These are phyloP conservation scores for Monosporascus ibericus DNA, from an alignment of 2,329 filamentous ascomycete genomes.

Conservation along the genomic window DNA sequence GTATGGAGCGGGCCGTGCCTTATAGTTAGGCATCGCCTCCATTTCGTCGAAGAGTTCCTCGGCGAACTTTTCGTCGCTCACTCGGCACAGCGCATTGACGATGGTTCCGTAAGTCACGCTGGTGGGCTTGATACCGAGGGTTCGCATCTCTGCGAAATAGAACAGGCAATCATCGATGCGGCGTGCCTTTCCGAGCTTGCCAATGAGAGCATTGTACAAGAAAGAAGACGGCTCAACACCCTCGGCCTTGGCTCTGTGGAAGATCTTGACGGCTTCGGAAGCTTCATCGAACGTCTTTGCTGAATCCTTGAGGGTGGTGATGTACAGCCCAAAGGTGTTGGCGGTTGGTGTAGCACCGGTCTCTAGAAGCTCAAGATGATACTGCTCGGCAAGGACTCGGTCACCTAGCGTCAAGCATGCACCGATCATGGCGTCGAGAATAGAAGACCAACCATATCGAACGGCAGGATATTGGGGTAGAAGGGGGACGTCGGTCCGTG, in stretches of 20 bases:
- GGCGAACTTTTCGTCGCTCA: conserved; percentile 95
- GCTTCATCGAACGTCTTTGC: conserved; percentile 98
- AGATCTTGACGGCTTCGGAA: conserved; percentile 94
- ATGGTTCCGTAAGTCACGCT: conserved; percentile 98
- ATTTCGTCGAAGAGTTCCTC: conserved; percentile 98
- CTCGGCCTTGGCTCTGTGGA: conserved; percentile 86
- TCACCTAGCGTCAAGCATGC: conserved; percentile 81
- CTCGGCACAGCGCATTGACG: conserved; percentile 93
- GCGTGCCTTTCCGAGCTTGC: conserved; percentile 94
- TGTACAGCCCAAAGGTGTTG: conserved; percentile 97
- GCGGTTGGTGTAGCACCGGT: conserved; percentile 90
- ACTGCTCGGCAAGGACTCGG: conserved; percentile 74
- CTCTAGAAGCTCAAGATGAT: conserved; percentile 83
- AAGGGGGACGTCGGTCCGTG: conserved; percentile 80
- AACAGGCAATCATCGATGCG: conserved; percentile 97
- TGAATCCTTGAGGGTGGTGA: conserved; percentile 96
- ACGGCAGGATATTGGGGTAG: conserved; percentile 80
- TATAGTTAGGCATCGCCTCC: conserved; percentile 98
- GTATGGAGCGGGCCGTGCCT: conserved; percentile 92
- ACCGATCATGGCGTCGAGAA: conserved; percentile 93
- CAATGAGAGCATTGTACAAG: conserved; percentile 95
- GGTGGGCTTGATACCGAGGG: conserved; percentile 85
- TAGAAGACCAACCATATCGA: conserved; percentile 92
- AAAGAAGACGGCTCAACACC: conserved; percentile 95
- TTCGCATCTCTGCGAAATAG: conserved; percentile 97